Evolutionary conservation across 148 eudicot species (phyloP).

Genomic region (Camellia granthamiana): DNA sequence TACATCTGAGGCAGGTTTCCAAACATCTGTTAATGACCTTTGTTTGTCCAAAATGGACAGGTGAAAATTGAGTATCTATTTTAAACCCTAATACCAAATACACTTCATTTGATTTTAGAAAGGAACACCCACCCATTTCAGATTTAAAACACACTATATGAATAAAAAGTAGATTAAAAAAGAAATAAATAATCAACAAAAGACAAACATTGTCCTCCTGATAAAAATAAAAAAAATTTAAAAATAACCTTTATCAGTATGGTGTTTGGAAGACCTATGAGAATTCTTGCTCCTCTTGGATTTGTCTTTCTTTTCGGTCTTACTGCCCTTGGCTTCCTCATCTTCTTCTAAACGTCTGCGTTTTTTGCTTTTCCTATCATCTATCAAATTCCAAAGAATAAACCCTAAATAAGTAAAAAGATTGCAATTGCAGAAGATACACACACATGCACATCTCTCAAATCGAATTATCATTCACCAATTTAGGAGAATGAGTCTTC

Average conservation of each 20-base stretch:
- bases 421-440: neutral
- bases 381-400: slow-evolving; percentile 12
- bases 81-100: neutral
- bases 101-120: neutral
- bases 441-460: neutral
- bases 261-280: slow-evolving; percentile 32
- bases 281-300: slow-evolving; percentile 31
- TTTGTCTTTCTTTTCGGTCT: slow-evolving; percentile 16
- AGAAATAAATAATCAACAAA: neutral
- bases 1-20: too few relatives aligned
- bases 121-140: neutral
- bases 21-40: too few relatives aligned
- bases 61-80: neutral
- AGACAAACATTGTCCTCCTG: neutral
- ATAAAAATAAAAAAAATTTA: neutral
- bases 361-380: slow-evolving; percentile 31
- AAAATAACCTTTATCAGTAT: slow-evolving; percentile 26
- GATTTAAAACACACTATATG: neutral
- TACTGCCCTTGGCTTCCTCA: slow-evolving; percentile 16
- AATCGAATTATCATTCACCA: too few relatives aligned
- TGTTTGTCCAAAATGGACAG: too few relatives aligned
- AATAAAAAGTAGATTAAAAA: neutral
- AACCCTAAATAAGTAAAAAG: neutral
- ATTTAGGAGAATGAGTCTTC: too few relatives aligned
- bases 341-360: slow-evolving; percentile 19